phyloP scores from a whole-genome alignment of 169 alveolate species.

The Fabrea salina region DNA sequence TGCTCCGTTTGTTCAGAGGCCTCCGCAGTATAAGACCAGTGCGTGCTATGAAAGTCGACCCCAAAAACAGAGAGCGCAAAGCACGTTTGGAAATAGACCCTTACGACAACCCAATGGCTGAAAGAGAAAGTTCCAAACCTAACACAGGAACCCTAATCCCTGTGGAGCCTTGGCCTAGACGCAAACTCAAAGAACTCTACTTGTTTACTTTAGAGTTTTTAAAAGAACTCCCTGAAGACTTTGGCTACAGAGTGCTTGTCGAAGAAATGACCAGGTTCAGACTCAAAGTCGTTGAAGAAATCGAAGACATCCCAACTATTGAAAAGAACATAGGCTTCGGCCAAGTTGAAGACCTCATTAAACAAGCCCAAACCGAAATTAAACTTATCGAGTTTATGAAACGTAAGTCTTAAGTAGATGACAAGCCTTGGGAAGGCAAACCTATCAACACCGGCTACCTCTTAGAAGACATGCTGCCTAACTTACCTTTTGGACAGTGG shows the following conservation, averaged over 20 bases:
- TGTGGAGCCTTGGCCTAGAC: constrained; percentile 63
- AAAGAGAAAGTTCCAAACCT: not conserved
- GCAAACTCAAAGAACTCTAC: constrained; percentile 56
- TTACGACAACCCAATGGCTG: constrained; percentile 17
- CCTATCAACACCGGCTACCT: constrained; percentile 1
- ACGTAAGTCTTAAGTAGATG: constrained; percentile 21
- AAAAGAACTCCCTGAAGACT: constrained; percentile 52
- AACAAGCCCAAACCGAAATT: constrained; percentile 45
- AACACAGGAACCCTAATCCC: not conserved
- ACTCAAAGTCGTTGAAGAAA: constrained; percentile 53
- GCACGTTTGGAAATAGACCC: constrained; percentile 24
- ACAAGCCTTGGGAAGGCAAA: constrained; percentile 55
- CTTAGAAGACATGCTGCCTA: constrained; percentile 6
- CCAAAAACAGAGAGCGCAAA: not conserved
- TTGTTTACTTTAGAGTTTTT: constrained; percentile 44
- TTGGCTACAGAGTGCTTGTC: constrained; percentile 37
- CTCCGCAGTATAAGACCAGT: no score
- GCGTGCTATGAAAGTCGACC: no score
- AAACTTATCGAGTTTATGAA: constrained; percentile 36
- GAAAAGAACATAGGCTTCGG: constrained; percentile 49
- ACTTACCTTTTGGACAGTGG: no score
- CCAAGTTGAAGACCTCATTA: constrained; percentile 45
- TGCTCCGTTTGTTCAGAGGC: no score
- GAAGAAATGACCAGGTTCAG: constrained; percentile 55
- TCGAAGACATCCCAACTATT: constrained; percentile 31